Evolutionary conservation across 495 filamentous ascomycete genomes (phyloP).

Genomic region (Jackrogersella minutella): DNA sequence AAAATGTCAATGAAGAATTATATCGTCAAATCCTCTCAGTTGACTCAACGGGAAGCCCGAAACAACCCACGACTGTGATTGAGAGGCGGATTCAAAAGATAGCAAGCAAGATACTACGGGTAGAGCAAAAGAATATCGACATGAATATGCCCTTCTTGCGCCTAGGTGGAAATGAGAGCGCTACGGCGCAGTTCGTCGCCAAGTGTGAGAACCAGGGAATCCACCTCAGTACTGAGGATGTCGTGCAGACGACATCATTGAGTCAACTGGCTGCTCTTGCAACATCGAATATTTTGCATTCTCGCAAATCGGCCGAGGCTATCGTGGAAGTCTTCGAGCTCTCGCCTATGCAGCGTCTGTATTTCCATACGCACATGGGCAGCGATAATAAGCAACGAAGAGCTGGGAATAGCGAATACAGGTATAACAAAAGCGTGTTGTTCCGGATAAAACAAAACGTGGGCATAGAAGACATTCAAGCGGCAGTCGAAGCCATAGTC

Average conservation of each 20-base stretch:
- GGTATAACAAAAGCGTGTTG: conserved; percentile 77
- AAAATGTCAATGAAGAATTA: conserved; percentile 57
- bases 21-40: conserved; percentile 53
- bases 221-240: conserved; percentile 41
- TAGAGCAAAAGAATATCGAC: conserved; percentile 49
- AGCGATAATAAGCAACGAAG: conserved; percentile 46
- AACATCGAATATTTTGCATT: conserved; percentile 14
- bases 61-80: conserved; percentile 46
- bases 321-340: conserved; percentile 65
- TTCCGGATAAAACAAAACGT: conserved; percentile 63
- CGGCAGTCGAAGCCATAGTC: conserved; percentile 66
- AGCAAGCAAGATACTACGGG: conserved; percentile 48
- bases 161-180: conserved; percentile 56
- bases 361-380: conserved; percentile 64
- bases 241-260: conserved; percentile 35
- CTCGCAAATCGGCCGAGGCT: conserved; percentile 39
- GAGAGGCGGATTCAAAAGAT: conserved; percentile 52
- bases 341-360: conserved; percentile 75
- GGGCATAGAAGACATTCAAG: conserved; percentile 55
- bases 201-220: conserved; percentile 53
- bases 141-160: conserved; percentile 54
- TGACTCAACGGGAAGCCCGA: conserved; percentile 45
- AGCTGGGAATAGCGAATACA: conserved; percentile 62
- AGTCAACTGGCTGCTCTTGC: conserved; percentile 49
- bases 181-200: conserved; percentile 50